phyloP scores from a whole-genome alignment of 768 basidiomycete genomes.

The Agaricus sinodeliciosus region DNA sequence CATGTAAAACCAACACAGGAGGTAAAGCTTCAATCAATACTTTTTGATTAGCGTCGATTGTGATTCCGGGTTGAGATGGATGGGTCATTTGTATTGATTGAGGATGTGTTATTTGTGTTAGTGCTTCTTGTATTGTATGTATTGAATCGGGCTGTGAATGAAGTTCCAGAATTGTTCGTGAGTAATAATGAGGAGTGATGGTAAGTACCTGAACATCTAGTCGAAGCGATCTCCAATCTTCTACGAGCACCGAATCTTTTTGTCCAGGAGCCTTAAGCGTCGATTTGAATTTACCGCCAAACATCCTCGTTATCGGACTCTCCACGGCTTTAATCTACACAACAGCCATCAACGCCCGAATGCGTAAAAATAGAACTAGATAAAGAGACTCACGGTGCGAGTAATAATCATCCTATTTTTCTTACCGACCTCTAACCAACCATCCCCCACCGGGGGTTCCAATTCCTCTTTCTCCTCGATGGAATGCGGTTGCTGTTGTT shows the following conservation, averaged over 20 bases:
- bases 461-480: slow-evolving; percentile 42
- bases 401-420: slow-evolving; percentile 78
- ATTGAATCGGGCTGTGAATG: slow-evolving; percentile 58
- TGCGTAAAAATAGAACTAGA: not conserved
- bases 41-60: slow-evolving; percentile 60
- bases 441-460: slow-evolving; percentile 46
- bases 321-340: slow-evolving; percentile 69
- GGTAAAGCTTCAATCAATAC: slow-evolving; percentile 77
- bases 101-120: slow-evolving; percentile 69
- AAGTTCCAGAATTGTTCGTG: not conserved
- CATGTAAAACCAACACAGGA: slow-evolving; percentile 77
- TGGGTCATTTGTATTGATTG: slow-evolving; percentile 74
- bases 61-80: slow-evolving; percentile 45
- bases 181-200: not conserved
- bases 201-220: slow-evolving; percentile 80
- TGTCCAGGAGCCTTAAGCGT: slow-evolving; percentile 75
- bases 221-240: slow-evolving; percentile 86
- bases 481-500: slow-evolving; percentile 7
- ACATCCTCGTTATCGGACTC: slow-evolving; percentile 86
- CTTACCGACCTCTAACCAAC: slow-evolving; percentile 92
- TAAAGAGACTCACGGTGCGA: slow-evolving; percentile 52
- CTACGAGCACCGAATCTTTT: slow-evolving; percentile 81
- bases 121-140: slow-evolving; percentile 75
- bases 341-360: not conserved
- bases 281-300: slow-evolving; percentile 88